Base-by-base conservation (phyloP, 352 stramenopile genomes). In the Ophiocytium majus region DNA sequence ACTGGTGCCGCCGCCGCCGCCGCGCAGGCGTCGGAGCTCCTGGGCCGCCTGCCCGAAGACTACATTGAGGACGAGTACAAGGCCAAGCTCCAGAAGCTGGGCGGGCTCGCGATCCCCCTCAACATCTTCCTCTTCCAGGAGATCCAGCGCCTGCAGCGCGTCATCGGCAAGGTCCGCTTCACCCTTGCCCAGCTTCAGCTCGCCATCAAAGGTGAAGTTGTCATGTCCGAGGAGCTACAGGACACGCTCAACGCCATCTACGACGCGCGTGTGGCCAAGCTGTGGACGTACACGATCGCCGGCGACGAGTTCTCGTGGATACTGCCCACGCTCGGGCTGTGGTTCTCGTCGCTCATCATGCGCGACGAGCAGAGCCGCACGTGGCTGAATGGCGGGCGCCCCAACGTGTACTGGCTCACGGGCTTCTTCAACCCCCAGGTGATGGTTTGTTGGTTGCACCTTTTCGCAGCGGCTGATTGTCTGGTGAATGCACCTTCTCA, bases 51-150 rank as follows among this genome's bases (percentile, higher is more conserved):
- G 79, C 96, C 96, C 10, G 95, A 98, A 76, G 95, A 99, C 89
- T 99, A 98, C 90, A 92, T 95, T 78, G 95, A 98, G 87, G 97
- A 99, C 87, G 96, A 98, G 83, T 98, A 98, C 92, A 98, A 98
- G 85, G 92, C 92, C 80, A 98, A 98, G 90, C 98, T 99, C 86
- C 94, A 95, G 87, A 98, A 98, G 86, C 88, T 98, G 0, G 95
- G 95, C 0, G 97, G 97, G 0, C 93, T 99, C 71, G 93, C 94
- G 75, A 95, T 98, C 76, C 96, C 97, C 32, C 92, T 99, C 83
- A 99, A 99, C 85, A 98, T 99, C 81, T 99, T 99, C 89, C 90
- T 99, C 32, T 99, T 98, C 91, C 81, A 88, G 91, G 97, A 99
- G 89, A 98, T 99, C 82, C 95, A 99, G 90, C 93, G 96, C 0